Evolutionary conservation across 140 eudicot species (phyloP), one percentile per base, ranked within the genome.

Genomic region (Stevia rebaudiana): DNA sequence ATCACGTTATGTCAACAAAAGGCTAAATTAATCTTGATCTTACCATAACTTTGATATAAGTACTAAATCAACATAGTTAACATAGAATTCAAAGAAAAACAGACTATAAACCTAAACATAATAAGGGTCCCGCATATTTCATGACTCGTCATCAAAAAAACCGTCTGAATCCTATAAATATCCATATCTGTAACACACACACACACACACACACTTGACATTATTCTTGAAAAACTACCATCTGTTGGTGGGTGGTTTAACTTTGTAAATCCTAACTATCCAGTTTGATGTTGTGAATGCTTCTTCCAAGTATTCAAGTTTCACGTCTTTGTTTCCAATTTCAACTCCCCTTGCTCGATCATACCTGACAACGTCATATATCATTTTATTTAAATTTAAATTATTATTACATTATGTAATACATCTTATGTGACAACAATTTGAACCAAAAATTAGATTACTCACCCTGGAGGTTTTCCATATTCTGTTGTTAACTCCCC

Each of bases 231-330:
- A 16, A 41, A 28, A 62, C 81, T 79, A 92, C 98, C 96, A 92
- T 76, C 96, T 81, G 58, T 92, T 92, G 28, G 80, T 88, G 0
- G 96, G 95, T 35, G 96, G 98, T 73, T 92, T 92, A 6, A 92
- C 98, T 79, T 88, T 92, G 82, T 92, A 92, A 68, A 92, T 92
- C 75, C 98, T 79, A 15, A 92, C 94, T 36, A 92, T 92, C 96
- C 98, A 92, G 76, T 92, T 92, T n/a, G 98, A 88, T 46, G 98
- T 88, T 6, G 98, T 92, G 78, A 78, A 88, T 73, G 98, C 98
- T 73, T 92, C 98, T 78, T 92, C 96, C 60, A 92, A 71, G 76
- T 88, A 68, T 61, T 92, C 96, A 47, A 92, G 90, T 72, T 88
- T 92, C 64, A 88, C 86, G 69, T 92, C 98, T 73, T 92, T 92